Conservation (phyloP, 768 basidiomycete species). For the Coprinopsis marcescibilis region DNA sequence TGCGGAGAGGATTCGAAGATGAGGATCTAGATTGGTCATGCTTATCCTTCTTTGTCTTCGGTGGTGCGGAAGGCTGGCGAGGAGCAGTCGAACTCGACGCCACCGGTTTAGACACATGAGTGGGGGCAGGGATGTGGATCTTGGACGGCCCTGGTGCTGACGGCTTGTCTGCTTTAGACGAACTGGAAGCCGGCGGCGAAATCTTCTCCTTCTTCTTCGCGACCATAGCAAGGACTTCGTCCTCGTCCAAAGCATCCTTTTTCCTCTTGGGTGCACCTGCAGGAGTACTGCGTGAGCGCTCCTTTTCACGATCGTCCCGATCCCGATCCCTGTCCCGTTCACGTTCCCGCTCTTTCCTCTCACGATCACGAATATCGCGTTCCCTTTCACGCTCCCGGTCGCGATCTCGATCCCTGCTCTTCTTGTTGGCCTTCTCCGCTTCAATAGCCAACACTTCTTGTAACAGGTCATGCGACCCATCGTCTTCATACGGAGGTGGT, state of each 20-base stretch:
- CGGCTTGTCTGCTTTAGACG: constrained; percentile 16
- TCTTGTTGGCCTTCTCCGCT: constrained; percentile 43
- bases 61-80: constrained; percentile 14
- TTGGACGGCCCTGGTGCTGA: not conserved
- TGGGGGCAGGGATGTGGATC: constrained; percentile 10
- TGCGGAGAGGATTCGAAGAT: constrained; percentile 28
- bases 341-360: not conserved
- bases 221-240: constrained; percentile 12
- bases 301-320: constrained; percentile 5
- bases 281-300: not conserved
- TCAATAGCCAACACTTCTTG: constrained; percentile 83
- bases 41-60: constrained; percentile 43
- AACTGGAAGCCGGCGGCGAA: constrained; percentile 8
- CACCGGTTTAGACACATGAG: constrained; percentile 22
- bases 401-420: constrained; percentile 16
- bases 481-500: constrained; percentile 66
- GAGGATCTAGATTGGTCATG: constrained; percentile 19
- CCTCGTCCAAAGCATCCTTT: constrained; percentile 14
- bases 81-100: no score
- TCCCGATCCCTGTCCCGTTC: constrained; percentile 27
- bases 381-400: constrained; percentile 37
- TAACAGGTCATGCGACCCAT: constrained; percentile 75
- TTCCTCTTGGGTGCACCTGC: constrained; percentile 6
- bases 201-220: constrained; percentile 11
- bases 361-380: constrained; percentile 48